Evolutionary conservation across 768 basidiomycete genomes (phyloP), one percentile per base, ranked within the genome.

Genomic region (Lactifluus volemus): DNA sequence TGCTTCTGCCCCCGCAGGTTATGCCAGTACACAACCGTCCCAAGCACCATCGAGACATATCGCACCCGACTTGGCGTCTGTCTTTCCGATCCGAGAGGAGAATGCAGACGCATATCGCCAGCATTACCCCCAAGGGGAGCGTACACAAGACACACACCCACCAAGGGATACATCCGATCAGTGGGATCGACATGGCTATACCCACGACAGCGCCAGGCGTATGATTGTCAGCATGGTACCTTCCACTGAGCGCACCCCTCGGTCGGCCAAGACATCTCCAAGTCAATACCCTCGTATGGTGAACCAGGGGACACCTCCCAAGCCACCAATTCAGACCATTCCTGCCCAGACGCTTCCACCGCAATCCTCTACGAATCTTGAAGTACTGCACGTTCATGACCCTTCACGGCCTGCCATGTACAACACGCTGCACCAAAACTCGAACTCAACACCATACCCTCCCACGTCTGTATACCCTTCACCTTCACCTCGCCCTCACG

Each of bases 71-170:
- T 57, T 64, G 12, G 63, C 65, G 14, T 19, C 65, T 6, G 55
- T 51, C 6, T 66, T 66, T 52, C 65, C 65, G 29, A 55, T 66
- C 17, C 55, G 63, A 56, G 65, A 66, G 48, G 65, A 66, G 29
- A 45, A 52, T 41, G 4, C 14, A 5, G 63, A 60, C 51, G 32
- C 41, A 4, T 56, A 61, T 45, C 63, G 44, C 21, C 63, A 36
- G 48, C 25, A 60, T 34, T 25, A 39, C 10, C 15, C 34, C 11
- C 55, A 58, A 32, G 57, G 32, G 42, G 59, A 51, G 25, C 63
- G 63, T 39, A 21, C 49, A 39, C 63, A 55, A 36, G 34, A 52
- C 12, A 25, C 44, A 34, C 53, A 39, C 30, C 21, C 36, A 5
- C 17, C 59, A n/a, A 55, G 25, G 49, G 49, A 63, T 29, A 38